phyloP scores from a whole-genome alignment of 495 filamentous ascomycete genomes.

The Cercophora scortea region DNA sequence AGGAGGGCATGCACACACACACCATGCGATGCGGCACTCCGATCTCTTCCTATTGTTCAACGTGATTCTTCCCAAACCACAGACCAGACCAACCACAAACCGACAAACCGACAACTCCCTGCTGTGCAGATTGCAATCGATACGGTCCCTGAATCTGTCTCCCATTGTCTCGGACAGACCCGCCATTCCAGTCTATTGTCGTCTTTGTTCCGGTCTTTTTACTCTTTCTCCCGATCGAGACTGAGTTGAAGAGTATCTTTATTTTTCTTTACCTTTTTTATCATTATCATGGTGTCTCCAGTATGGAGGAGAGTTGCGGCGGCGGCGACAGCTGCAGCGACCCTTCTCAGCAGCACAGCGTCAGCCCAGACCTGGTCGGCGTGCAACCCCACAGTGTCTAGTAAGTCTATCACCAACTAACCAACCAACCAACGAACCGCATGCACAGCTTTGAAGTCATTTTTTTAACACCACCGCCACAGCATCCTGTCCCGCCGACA shows the following conservation, averaged over 20 bases:
- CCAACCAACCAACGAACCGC: too few relatives aligned
- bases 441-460: too few relatives aligned
- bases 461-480: constrained; percentile 7
- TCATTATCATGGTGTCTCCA: constrained; percentile 6
- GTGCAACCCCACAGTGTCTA: constrained; percentile 22
- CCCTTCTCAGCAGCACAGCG: constrained; percentile 8
- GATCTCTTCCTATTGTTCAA: neutral
- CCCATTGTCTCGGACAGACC: too few relatives aligned
- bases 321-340: constrained; percentile 4
- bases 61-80: neutral
- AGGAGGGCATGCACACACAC: neutral
- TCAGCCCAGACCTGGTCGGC: constrained; percentile 24
- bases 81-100: too few relatives aligned
- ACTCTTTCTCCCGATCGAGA: too few relatives aligned
- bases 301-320: constrained; percentile 12
- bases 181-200: too few relatives aligned
- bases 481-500: constrained; percentile 65
- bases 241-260: neutral
- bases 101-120: too few relatives aligned
- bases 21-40: neutral
- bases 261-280: neutral
- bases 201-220: too few relatives aligned
- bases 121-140: too few relatives aligned
- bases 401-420: constrained; percentile 7
- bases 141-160: too few relatives aligned